Conservation (phyloP, 2,329 filamentous ascomycete species). For the Teratosphaeria epicoccoides region DNA sequence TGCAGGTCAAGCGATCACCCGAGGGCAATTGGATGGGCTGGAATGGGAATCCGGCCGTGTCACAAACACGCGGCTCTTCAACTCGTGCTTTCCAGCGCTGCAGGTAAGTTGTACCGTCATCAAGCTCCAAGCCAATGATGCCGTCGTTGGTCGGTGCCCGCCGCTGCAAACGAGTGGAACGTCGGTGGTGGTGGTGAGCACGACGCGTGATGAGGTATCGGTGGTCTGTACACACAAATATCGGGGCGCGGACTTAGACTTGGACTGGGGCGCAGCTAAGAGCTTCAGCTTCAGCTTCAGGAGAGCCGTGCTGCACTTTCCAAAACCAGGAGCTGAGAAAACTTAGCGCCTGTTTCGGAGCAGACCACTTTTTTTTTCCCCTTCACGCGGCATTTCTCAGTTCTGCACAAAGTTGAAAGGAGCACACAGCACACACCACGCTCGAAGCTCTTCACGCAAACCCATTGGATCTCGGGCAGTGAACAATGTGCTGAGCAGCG, state of each 20-base stretch:
- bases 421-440: too few species aligned
- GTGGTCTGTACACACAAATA: neutral
- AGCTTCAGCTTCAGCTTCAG: too few species aligned
- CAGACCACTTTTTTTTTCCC: neutral
- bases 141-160: neutral
- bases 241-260: neutral
- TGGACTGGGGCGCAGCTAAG: neutral
- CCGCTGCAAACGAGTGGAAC: constrained; percentile 1
- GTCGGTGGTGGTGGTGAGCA: neutral
- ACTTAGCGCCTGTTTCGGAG: neutral
- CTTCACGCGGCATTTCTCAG: neutral
- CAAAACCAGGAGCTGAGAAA: neutral
- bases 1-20: neutral
- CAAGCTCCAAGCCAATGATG: neutral
- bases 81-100: neutral
- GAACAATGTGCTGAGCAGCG: too few species aligned
- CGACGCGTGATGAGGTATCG: neutral
- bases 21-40: neutral
- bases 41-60: neutral
- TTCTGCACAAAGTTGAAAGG: neutral
- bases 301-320: neutral
- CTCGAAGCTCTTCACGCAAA: neutral
- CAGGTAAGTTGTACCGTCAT: neutral
- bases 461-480: too few species aligned
- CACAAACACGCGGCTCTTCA: neutral